Evolutionary conservation across 257 asterid genomes (phyloP).

Genomic region (Solanum sitiens): DNA sequence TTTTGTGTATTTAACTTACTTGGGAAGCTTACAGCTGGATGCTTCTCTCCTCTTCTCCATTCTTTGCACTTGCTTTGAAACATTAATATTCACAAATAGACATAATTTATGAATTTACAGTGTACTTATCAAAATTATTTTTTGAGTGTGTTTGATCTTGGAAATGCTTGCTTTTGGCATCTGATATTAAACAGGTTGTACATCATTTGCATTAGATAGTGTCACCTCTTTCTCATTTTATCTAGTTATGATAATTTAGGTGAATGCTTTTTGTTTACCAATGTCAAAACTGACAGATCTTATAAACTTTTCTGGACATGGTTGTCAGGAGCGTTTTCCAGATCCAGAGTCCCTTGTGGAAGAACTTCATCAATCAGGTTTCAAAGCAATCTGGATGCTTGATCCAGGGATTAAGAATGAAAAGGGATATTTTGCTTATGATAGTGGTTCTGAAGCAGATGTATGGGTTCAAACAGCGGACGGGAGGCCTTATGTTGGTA

Average conservation of each 20-base stretch:
- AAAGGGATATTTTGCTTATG: conserved; percentile 77
- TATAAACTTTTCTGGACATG: not conserved
- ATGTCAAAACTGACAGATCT: not conserved
- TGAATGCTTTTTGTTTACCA: not conserved
- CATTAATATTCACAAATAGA: not conserved
- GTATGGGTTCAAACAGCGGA: conserved; percentile 78
- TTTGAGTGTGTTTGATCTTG: not conserved
- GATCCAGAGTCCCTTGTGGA: conserved; percentile 68
- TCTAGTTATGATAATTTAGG: not conserved
- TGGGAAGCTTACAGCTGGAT: not conserved
- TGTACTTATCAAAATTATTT: not conserved
- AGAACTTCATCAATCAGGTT: conserved; percentile 76
- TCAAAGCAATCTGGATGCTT: conserved; percentile 98
- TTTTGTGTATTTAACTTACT: not conserved
- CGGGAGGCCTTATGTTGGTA: conserved; percentile 75
- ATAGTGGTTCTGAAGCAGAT: conserved; percentile 72
- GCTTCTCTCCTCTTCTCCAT: not conserved
- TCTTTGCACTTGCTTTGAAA: not conserved
- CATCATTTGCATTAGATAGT: not conserved
- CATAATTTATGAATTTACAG: not conserved
- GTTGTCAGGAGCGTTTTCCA: conserved; percentile 66
- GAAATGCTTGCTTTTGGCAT: not conserved
- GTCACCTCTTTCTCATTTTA: not conserved
- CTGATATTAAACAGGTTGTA: not conserved
- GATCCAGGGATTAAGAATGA: conserved; percentile 93